phyloP scores from a whole-genome alignment of 139 green algal genomes.

The Klebsormidium nitens region DNA sequence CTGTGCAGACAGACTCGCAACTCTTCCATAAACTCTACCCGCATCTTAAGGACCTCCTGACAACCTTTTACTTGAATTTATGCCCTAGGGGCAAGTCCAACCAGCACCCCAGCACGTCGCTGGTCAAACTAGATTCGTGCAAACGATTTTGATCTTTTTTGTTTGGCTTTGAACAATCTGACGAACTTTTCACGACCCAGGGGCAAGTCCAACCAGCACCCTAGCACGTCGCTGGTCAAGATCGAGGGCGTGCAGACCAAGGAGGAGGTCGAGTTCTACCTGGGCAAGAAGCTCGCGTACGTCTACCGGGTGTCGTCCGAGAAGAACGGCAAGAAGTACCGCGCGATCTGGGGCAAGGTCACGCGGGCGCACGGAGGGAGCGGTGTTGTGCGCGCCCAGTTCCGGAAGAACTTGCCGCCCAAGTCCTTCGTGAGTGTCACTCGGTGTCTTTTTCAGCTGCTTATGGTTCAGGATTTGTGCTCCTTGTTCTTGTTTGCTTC shows the following conservation, averaged over 20 bases:
- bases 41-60: no score
- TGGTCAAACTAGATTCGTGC: slow-evolving; percentile 92
- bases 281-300: slow-evolving; percentile 96
- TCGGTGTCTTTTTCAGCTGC: no score
- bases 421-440: slow-evolving; percentile 24
- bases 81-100: slow-evolving; percentile 25
- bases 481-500: no score
- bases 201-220: slow-evolving; percentile 41
- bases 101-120: slow-evolving; percentile 25
- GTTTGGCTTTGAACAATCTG: not conserved
- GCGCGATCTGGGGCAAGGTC: slow-evolving; percentile 92
- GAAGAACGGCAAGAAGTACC: slow-evolving; percentile 86
- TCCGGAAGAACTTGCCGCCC: slow-evolving; percentile 91
- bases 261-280: slow-evolving; percentile 89
- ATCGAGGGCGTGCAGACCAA: slow-evolving; percentile 83
- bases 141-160: no score
- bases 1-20: no score
- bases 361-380: slow-evolving; percentile 78
- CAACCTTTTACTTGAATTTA: no score
- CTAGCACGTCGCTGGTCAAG: slow-evolving; percentile 66
- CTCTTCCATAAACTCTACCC: no score
- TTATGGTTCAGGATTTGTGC: no score
- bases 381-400: slow-evolving; percentile 89
- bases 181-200: no score
- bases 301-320: slow-evolving; percentile 98